phyloP scores from a whole-genome alignment of 2,329 filamentous ascomycete species.

The Trichoderma endophyticum region DNA sequence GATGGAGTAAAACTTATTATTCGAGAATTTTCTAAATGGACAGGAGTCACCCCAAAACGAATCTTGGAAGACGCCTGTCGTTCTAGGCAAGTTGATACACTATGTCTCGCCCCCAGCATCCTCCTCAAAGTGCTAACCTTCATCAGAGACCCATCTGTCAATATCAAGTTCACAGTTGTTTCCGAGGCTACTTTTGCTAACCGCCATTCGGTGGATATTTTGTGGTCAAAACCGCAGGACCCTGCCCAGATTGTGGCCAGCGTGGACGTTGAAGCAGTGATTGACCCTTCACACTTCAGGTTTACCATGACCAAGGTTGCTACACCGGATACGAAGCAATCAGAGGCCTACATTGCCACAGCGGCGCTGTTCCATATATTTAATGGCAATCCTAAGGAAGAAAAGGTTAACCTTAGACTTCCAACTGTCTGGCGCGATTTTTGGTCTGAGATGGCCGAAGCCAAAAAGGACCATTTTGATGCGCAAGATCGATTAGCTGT shows the following conservation, averaged over 20 bases:
- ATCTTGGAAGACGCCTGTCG: conserved; percentile 85
- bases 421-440: conserved; percentile 80
- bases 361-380: conserved; percentile 79
- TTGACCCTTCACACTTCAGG: conserved; percentile 52
- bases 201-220: conserved; percentile 69
- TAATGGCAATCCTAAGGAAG: conserved; percentile 73
- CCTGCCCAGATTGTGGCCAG: conserved; percentile 34
- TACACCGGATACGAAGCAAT: conserved; percentile 73
- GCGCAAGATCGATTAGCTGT: conserved; percentile 66
- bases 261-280: conserved; percentile 43
- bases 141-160: conserved; percentile 62
- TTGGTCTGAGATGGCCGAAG: conserved; percentile 73
- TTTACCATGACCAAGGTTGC: conserved; percentile 75
- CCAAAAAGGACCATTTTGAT: conserved; percentile 68
- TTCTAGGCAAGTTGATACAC: conserved; percentile 54
- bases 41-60: conserved; percentile 71
- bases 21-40: conserved; percentile 80
- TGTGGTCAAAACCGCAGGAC: conserved; percentile 74
- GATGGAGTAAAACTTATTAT: conserved; percentile 59
- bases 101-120: background rate
- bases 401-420: conserved; percentile 76
- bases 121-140: background rate
- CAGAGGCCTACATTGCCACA: conserved; percentile 82
- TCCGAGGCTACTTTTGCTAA: conserved; percentile 74
- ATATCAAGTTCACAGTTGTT: conserved; percentile 64